phyloP scores from a whole-genome alignment of 176 grass and related monocot species.

The Avena insularis region DNA sequence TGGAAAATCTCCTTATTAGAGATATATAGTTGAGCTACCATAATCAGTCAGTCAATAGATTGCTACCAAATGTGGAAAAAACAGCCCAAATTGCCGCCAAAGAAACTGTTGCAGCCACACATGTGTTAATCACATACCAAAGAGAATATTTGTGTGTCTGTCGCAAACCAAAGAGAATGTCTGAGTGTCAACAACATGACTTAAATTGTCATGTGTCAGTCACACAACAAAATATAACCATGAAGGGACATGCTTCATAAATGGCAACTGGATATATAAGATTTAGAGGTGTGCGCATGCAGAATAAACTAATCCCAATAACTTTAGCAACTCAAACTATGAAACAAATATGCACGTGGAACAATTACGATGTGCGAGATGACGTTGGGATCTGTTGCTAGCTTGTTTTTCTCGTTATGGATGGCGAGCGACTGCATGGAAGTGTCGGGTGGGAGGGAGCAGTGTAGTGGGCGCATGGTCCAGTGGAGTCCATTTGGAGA shows the following conservation, averaged over 20 bases:
- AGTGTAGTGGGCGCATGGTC: too few species aligned
- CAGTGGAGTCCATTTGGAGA: too few species aligned
- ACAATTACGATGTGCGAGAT: neutral
- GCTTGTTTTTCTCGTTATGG: too few species aligned
- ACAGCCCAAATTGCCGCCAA: conserved; percentile 1
- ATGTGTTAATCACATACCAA: neutral
- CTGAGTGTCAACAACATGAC: too few species aligned
- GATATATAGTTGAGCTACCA: conserved; percentile 46
- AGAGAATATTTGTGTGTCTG: neutral
- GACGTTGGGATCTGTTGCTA: too few species aligned
- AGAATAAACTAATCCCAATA: neutral
- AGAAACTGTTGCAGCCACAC: conserved; percentile 51
- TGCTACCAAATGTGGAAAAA: conserved; percentile 14
- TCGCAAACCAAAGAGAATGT: neutral
- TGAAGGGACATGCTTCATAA: neutral
- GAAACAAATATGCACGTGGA: neutral
- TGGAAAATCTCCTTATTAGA: conserved; percentile 49
- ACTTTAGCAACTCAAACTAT: neutral
- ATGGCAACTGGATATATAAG: neutral
- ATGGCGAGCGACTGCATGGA: too few species aligned
- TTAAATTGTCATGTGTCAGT: neutral
- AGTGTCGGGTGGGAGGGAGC: too few species aligned
- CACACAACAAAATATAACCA: neutral
- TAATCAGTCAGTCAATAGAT: conserved; percentile 45
- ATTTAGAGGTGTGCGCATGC: neutral